Base-by-base conservation (phyloP, 2,329 filamentous ascomycete species). In the Juglanconis juglandina region DNA sequence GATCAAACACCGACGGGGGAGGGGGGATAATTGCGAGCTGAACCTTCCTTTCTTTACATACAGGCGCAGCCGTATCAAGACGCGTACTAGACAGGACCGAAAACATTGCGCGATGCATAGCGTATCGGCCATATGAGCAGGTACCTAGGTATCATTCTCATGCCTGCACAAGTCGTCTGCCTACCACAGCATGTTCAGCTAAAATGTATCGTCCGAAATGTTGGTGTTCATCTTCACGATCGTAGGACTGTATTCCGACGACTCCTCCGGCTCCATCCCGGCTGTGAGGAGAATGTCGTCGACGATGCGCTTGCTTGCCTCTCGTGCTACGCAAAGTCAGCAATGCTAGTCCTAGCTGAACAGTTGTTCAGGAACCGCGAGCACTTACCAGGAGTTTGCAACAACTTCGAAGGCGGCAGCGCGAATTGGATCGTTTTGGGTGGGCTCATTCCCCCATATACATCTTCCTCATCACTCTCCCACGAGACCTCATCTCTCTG, bases 341-440 rank as follows among this genome's bases (percentile, higher is more conserved):
- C 30, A 33, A n/a, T 4, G 17, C 24, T 5, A 17, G 33, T 13
- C 30, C 4, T 30, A 24, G n/a, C 24, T 14, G 46, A 5, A 39
- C 39, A n/a, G 13, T 32, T 62, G 46, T 41, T 58, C 5, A 33
- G 41, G 24, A 49, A 39, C 9, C 24, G 24, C 24, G 24, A 24
- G 24, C 24, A 70, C 84, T 71, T 75, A 90, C 87, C 88, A 64
- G 91, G 91, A 53, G 91, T 96, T 72, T 93, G 91, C 71, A 94
- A 73, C 30, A 96, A 76, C 70, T 90, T 87, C 46, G 87, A 90
- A 56, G 89, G 88, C 54, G 90, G 90, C 52, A 96, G 76, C 49
- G 89, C 88, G 72, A 96, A 96, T 69, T 93, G 90, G 62, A 96
- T 93, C 10, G 91, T 95, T 79, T 98, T 98, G 0, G 95, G 95